A percentile compares a stretch with the other conserved stretches of the same genome.
Conservation (phyloP, 2,329 filamentous ascomycete species). For the Hypoxylon sp. region DNA sequence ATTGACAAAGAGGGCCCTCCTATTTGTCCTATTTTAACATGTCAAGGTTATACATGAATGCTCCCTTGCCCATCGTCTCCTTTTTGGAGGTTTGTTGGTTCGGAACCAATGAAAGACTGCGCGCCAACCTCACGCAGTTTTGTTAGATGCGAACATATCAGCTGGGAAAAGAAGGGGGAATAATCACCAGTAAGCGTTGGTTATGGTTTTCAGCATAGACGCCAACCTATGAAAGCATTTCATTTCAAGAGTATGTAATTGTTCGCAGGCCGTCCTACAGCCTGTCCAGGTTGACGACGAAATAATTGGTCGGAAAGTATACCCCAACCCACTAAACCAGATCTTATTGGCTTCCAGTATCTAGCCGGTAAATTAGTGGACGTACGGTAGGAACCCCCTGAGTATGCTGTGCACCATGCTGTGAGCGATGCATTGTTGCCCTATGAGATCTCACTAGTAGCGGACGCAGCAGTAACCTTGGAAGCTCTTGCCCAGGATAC, state of each 20-base stretch:
- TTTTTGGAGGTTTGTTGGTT: conserved; percentile 15
- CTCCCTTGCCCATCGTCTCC: neutral
- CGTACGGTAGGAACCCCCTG: conserved; percentile 26
- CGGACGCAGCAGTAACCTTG: neutral
- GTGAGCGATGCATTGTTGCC: conserved; percentile 36
- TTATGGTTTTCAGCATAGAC: conserved; percentile 31
- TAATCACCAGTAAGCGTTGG: conserved; percentile 26
- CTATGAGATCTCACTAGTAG: conserved; percentile 44
- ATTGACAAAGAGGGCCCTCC: conserved; percentile 18
- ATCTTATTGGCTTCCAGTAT: conserved; percentile 34
- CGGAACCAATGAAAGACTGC: conserved; percentile 8
- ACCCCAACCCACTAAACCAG: conserved; percentile 19
- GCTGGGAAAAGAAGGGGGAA: conserved; percentile 2
- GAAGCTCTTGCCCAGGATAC: conserved; percentile 2
- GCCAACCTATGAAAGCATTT: conserved; percentile 36
- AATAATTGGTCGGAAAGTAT: conserved; percentile 28
- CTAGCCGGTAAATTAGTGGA: conserved; percentile 45
- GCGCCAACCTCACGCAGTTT: conserved; percentile 4
- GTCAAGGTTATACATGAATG: conserved; percentile 8
- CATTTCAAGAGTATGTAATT: conserved; percentile 19
- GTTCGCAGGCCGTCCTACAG: conserved; percentile 29
- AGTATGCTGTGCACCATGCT: conserved; percentile 35
- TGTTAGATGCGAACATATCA: conserved; percentile 12
- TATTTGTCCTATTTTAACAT: conserved; percentile 12
- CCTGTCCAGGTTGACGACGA: conserved; percentile 7